Base-by-base conservation (phyloP, 164 flowering plant species). In the Sextonia rubra region DNA sequence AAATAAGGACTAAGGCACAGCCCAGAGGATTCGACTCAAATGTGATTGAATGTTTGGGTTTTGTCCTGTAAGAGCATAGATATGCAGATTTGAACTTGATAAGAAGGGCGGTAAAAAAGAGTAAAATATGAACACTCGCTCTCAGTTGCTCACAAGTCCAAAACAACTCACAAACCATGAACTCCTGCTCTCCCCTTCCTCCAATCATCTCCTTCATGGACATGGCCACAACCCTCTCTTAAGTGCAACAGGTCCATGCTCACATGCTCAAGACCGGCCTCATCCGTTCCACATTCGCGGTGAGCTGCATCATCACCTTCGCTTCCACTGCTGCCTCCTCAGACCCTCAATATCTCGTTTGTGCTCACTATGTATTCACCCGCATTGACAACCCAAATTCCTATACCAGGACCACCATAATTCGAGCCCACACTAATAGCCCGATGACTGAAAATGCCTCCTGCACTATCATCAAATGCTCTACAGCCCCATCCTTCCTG, bases 371-470 rank as follows among this genome's bases (percentile, higher is more conserved):
- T 18, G 65, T 83, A 0, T 72, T 83, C 78, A 32, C 48, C 66
- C 71, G 37, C 69, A 68, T 79, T 26, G 66, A 23, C 56, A 66
- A 22, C 66, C 85, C 88, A 24, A 80, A 78, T 61, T 66, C 84
- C 7, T 81, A 55, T 49, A 62, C 70, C 25, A 81, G 68, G 68
- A 85, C 81, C 62, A 49, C 85, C 77, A 25, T 85, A 11, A 82
- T 83, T 49, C 79, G 88, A 47, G 84, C 79, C 17, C 81, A 82
- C 66, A 83, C 88, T 20, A 77, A 74, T 64, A 74, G 81, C 48
- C 26, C 68, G 30, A 32, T 48, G 26, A 85, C 88, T 5, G 56
- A 74, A 60, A 30, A 11, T 5, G 74, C 88, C 11, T 80, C 26
- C 15, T 26, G 1, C 2, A 82, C 64, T 81, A 82, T 47, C 66